Conservation (phyloP, 805 yeast species). For the Torulaspora quercuum region DNA sequence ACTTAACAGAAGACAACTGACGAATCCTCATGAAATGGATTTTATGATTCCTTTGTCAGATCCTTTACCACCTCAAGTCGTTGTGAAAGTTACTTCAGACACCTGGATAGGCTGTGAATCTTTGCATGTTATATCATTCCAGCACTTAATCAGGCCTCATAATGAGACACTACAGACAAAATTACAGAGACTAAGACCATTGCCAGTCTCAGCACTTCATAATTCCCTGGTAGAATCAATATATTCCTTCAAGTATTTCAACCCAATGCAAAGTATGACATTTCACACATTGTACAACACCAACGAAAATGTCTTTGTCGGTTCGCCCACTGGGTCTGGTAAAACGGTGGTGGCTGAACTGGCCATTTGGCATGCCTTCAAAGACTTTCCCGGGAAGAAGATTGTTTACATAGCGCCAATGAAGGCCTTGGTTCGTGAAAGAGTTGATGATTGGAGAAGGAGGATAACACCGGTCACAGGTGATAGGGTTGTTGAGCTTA, state of each 20-base stretch:
- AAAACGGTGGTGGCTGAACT: conserved; percentile 95
- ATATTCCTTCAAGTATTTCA: conserved; percentile 81
- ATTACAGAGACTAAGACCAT: conserved; percentile 74
- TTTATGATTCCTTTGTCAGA: conserved; percentile 89
- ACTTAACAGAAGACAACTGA: conserved; percentile 54
- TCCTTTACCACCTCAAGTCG: conserved; percentile 86
- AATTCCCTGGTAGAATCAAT: conserved; percentile 62
- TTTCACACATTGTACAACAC: conserved; percentile 85
- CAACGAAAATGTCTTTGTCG: conserved; percentile 78
- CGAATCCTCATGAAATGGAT: conserved; percentile 66
- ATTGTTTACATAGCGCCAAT: conserved; percentile 91
- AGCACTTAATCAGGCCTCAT: conserved; percentile 82
- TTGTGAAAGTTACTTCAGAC: conserved; percentile 77
- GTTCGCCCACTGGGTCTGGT: conserved; percentile 99
- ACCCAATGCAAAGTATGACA: conserved; percentile 98
- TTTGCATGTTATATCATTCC: conserved; percentile 74
- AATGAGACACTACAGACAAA: conserved; percentile 84
- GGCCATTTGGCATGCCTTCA: conserved; percentile 96
- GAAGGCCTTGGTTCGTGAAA: conserved; percentile 93
- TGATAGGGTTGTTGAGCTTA: conserved; percentile 78
- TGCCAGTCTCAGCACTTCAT: conserved; percentile 79
- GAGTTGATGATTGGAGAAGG: conserved; percentile 82
- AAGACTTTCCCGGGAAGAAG: conserved; percentile 74
- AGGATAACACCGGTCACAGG: conserved; percentile 89
- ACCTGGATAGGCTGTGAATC: conserved; percentile 86